Conservation (phyloP, 116 monocot genomes). For the Iris pallida region DNA sequence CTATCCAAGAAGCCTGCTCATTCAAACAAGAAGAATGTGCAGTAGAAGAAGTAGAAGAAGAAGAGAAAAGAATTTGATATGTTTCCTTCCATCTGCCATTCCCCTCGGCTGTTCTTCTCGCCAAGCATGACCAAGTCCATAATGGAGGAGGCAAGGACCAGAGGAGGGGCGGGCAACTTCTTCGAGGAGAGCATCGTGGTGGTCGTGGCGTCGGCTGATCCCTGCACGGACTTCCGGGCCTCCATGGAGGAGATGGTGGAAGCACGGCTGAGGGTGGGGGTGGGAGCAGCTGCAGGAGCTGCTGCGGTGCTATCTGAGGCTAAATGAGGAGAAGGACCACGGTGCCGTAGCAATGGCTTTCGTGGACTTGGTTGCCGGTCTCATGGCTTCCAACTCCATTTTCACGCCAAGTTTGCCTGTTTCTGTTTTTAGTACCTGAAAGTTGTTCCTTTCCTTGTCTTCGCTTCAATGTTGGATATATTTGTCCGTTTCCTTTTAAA, state of each 20-base stretch:
- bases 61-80: neutral
- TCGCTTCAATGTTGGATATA: too few species aligned
- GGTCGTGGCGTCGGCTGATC: slow-evolving; percentile 38
- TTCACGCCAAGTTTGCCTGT: too few species aligned
- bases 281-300: slow-evolving; percentile 44
- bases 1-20: slow-evolving; percentile 31
- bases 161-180: neutral
- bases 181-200: slow-evolving; percentile 25
- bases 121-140: slow-evolving; percentile 54
- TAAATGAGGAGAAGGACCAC: slow-evolving; percentile 31
- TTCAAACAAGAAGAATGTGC: slow-evolving; percentile 21
- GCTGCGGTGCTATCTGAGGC: slow-evolving; percentile 37
- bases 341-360: slow-evolving; percentile 38
- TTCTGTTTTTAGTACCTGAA: too few species aligned
- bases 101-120: slow-evolving; percentile 62
- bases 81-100: slow-evolving; percentile 1
- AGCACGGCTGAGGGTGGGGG: slow-evolving; percentile 26
- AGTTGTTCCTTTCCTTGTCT: too few species aligned
- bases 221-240: slow-evolving; percentile 33
- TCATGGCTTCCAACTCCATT: slow-evolving; percentile 1
- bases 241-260: slow-evolving; percentile 64
- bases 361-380: slow-evolving; percentile 33
- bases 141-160: slow-evolving; percentile 44
- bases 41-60: slow-evolving; percentile 5
- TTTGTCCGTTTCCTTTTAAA: too few species aligned